Base-by-base conservation (phyloP, 2,329 filamentous ascomycete species). In the Truncatella angustata region DNA sequence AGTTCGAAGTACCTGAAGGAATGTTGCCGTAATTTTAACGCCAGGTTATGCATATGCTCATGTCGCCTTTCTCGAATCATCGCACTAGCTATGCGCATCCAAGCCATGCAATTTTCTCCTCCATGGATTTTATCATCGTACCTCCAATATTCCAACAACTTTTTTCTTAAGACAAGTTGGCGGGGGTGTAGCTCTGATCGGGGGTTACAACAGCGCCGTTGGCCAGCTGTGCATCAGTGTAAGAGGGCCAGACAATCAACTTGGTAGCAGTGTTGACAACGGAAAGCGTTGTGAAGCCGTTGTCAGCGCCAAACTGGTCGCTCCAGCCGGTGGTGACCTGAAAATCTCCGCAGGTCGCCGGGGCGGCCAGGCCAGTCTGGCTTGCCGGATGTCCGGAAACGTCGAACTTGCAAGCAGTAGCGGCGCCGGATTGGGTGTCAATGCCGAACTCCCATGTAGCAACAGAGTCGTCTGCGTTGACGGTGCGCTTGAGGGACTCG, bases 271-370 rank as follows among this genome's bases (percentile, higher is more conserved):
- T 68, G 65, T 81, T 69, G 32, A 78, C 73, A 37, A 84, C 75
- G 5, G 75, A 70, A 35, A 83, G 66, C 18, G 76, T 80, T 34
- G 78, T 82, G 69, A 82, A 83, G 55, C 76, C 80, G 23, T 77
- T 65, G 56, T 65, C 76, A 5, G 64, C 53, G 50, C 79, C 80
- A 57, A 83, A 83, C 65, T 81, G 75, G 60, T 72, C 78, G 61
- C 74, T 79, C 80, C 80, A 84, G 63, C 75, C 75, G 10, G 75
- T 78, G 43, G 77, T 81, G 58, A 83, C 60, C 54, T 70, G 77
- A 70, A 70, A 83, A 58, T 60, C 63, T 37, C 78, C 80, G 67
- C 78, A 82, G 37, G 14, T 28, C 49, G 58, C 55, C 40, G 56
- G 70, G 57, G 62, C 69, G 67, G 52, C 70, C 57, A 66, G 57